These are phyloP conservation scores for Rhododendron williamsianum DNA, from an alignment of 148 eudicot species.

Conservation along the genomic window DNA sequence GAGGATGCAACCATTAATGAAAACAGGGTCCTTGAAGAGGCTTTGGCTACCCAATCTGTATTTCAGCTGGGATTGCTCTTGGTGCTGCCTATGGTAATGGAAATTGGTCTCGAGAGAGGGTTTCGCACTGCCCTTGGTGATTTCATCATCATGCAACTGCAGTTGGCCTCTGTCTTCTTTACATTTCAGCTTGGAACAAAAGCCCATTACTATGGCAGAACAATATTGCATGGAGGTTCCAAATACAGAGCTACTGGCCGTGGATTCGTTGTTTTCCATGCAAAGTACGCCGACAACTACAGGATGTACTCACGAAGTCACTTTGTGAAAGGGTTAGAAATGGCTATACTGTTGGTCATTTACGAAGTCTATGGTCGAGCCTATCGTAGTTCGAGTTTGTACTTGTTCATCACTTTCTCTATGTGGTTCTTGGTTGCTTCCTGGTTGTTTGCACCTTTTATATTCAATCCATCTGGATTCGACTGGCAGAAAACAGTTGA, in stretches of 20 bases:
- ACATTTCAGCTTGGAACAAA: conserved; percentile 98
- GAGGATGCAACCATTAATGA: conserved; percentile 45
- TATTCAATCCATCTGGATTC: conserved; percentile 95
- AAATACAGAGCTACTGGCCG: conserved; percentile 98
- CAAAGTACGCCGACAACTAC: conserved; percentile 92
- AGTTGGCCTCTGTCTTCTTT: conserved; percentile 91
- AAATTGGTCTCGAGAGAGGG: conserved; percentile 88
- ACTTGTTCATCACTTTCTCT: conserved; percentile 78
- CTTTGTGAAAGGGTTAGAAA: conserved; percentile 88
- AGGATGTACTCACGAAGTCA: conserved; percentile 90
- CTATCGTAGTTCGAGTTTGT: conserved; percentile 67
- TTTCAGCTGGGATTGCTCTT: conserved; percentile 83
- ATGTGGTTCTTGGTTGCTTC: conserved; percentile 97
- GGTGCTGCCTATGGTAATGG: conserved; percentile 96
- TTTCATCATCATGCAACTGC: conserved; percentile 90
- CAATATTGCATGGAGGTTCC: conserved; percentile 92
- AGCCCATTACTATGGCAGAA: conserved; percentile 91
- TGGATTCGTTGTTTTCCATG: conserved; percentile 96
- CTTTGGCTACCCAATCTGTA: conserved; percentile 75
- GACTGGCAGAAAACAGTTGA: conserved; percentile 99
- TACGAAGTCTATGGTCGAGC: conserved; percentile 79
- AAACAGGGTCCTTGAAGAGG: conserved; percentile 71
- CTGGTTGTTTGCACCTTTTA: conserved; percentile 96
- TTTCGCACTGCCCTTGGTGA: conserved; percentile 93
- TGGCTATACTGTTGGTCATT: conserved; percentile 61